These are phyloP conservation scores for Flaveria brownii DNA, from an alignment of 129 eudicot species.

Conservation along the genomic window DNA sequence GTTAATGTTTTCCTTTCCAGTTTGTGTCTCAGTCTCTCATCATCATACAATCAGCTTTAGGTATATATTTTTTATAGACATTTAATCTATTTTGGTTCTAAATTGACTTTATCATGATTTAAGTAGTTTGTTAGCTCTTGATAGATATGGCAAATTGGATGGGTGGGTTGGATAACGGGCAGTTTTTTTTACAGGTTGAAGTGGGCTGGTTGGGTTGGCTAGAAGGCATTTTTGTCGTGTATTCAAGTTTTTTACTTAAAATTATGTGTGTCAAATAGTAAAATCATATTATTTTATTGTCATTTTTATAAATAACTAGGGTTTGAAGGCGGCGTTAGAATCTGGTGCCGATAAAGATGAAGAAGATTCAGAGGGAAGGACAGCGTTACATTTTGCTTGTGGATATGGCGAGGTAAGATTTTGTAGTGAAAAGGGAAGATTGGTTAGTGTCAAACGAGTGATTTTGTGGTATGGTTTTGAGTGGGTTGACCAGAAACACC, in stretches of 20 bases:
- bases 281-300: not conserved
- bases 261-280: not conserved
- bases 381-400: conserved; percentile 94
- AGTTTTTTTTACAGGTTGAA: not conserved
- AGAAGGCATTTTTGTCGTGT: not conserved
- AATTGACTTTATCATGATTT: not conserved
- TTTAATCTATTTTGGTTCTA: not conserved
- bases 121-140: conserved; percentile 1
- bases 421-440: not conserved
- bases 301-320: conserved; percentile 48
- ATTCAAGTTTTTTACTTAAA: not conserved
- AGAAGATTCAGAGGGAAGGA: conserved; percentile 97
- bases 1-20: not conserved
- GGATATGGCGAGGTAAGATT: conserved; percentile 91
- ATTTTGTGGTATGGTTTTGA: not conserved
- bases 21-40: not conserved
- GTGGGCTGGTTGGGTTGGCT: not conserved
- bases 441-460: not conserved
- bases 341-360: conserved; percentile 92
- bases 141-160: not conserved
- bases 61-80: not conserved
- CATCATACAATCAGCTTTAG: not conserved
- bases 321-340: conserved; percentile 74
- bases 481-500: not conserved
- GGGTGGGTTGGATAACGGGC: not conserved